These are phyloP conservation scores for Aureobasidium sp. DNA, from an alignment of 2,329 filamentous ascomycete species.

Conservation along the genomic window DNA sequence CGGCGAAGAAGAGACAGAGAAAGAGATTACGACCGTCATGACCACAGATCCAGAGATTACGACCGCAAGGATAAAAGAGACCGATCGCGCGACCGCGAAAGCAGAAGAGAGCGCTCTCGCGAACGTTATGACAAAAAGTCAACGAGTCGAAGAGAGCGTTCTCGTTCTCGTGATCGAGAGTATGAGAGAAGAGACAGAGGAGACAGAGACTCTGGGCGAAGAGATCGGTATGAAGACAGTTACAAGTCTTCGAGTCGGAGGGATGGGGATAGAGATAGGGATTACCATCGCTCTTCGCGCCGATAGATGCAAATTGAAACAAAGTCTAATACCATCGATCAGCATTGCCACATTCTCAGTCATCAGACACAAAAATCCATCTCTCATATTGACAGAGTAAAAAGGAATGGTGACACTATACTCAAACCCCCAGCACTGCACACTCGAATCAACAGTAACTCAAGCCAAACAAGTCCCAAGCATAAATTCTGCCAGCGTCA, in stretches of 20 bases:
- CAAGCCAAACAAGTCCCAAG: too few relatives aligned
- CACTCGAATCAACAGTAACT: background rate
- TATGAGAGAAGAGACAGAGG: conserved; percentile 3
- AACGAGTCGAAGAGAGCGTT: background rate
- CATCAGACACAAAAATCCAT: too few relatives aligned
- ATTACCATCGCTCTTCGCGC: background rate
- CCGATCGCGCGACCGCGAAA: background rate
- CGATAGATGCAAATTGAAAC: background rate
- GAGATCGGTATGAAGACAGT: background rate
- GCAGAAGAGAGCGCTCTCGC: background rate
- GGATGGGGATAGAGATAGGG: background rate
- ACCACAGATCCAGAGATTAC: background rate
- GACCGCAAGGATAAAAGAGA: background rate
- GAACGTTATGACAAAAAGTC: background rate
- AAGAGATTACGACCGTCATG: conserved; percentile 6
- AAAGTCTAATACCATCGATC: too few relatives aligned
- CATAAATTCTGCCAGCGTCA: too few relatives aligned
- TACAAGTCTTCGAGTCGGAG: background rate
- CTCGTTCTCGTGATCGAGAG: background rate
- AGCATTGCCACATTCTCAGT: too few relatives aligned
- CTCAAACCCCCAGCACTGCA: background rate
- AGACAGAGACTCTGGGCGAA: background rate
- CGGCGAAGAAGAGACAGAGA: conserved; percentile 1
- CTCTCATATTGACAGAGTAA: background rate
- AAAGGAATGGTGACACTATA: too few relatives aligned